Conservation (phyloP, 371 early-diverging fungal genomes). For the Mucor irregularis region DNA sequence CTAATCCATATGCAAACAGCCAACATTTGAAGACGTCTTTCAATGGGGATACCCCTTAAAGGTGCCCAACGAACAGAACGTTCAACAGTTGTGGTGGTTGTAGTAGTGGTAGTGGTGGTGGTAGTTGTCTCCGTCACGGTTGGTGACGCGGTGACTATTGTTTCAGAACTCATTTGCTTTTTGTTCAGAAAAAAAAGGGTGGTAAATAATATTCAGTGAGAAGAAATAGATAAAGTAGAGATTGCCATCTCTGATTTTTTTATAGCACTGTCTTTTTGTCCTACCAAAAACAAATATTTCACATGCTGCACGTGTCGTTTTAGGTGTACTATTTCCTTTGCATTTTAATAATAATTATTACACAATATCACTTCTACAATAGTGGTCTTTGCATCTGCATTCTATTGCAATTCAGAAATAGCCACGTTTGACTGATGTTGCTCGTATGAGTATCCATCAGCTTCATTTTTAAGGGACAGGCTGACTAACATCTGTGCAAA, state of each 20-base stretch:
- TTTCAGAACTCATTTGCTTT: conserved; percentile 2
- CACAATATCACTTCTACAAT: neutral
- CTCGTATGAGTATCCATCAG: no score
- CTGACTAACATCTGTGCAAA: no score
- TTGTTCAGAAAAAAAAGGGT: neutral
- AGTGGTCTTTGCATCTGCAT: conserved; percentile 1
- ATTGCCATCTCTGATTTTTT: neutral
- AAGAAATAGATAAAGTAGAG: neutral
- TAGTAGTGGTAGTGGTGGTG: no score
- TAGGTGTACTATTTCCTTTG: no score
- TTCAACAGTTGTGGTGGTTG: no score
- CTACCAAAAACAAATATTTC: neutral
- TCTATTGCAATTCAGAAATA: no score
- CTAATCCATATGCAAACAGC: conserved; percentile 44
- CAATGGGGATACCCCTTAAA: conserved; percentile 50
- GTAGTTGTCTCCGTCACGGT: neutral
- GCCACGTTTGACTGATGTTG: no score
- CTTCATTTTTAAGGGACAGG: no score
- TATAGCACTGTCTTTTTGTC: neutral
- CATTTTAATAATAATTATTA: neutral
- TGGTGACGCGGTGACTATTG: conserved; percentile 2
- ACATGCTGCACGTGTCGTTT: conserved; percentile 5
- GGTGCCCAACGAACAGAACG: conserved; percentile 29
- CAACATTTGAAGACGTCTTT: conserved; percentile 74
- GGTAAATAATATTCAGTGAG: neutral